Conservation (phyloP, 805 yeast genomes). For the Lipomyces mesembrius region DNA sequence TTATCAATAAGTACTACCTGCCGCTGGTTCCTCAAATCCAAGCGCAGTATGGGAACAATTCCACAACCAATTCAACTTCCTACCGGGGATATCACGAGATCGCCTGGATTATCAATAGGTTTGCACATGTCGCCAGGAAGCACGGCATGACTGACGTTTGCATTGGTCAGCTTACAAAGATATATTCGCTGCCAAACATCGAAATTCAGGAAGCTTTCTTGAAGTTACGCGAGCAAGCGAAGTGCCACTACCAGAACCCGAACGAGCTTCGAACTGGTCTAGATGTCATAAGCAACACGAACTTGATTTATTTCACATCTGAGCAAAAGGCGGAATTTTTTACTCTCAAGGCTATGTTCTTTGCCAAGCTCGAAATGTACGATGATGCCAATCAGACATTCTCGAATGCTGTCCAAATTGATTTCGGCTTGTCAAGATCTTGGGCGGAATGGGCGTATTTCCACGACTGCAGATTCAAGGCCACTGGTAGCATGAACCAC, state of each 20-base stretch:
- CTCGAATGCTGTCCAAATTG: slow-evolving; percentile 97
- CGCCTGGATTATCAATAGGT: slow-evolving; percentile 97
- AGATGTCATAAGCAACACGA: slow-evolving; percentile 95
- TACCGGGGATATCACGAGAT: slow-evolving; percentile 98
- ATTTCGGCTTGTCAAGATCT: slow-evolving; percentile 90
- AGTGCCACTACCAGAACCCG: slow-evolving; percentile 92
- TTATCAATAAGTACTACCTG: slow-evolving; percentile 89
- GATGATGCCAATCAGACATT: slow-evolving; percentile 98
- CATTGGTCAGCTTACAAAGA: slow-evolving; percentile 86
- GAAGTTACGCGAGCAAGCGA: slow-evolving; percentile 94
- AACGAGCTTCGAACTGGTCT: slow-evolving; percentile 91
- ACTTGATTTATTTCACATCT: slow-evolving; percentile 92
- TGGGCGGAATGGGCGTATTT: slow-evolving; percentile 99
- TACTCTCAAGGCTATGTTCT: slow-evolving; percentile 96
- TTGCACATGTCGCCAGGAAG: slow-evolving; percentile 97
- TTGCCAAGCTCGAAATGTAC: slow-evolving; percentile 83
- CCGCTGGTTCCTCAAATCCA: slow-evolving; percentile 88
- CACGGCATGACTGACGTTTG: slow-evolving; percentile 98
- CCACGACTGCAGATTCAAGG: slow-evolving; percentile 85
- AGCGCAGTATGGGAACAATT: slow-evolving; percentile 52
- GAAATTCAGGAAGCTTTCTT: slow-evolving; percentile 98
- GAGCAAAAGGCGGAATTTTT: slow-evolving; percentile 98
- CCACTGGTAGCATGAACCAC: slow-evolving; percentile 78
- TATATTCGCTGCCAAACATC: slow-evolving; percentile 93
- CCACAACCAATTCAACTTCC: slow-evolving; percentile 84